These are phyloP conservation scores for Scortechinia acanthostroma DNA, from an alignment of 2,329 filamentous ascomycete genomes.

Conservation along the genomic window DNA sequence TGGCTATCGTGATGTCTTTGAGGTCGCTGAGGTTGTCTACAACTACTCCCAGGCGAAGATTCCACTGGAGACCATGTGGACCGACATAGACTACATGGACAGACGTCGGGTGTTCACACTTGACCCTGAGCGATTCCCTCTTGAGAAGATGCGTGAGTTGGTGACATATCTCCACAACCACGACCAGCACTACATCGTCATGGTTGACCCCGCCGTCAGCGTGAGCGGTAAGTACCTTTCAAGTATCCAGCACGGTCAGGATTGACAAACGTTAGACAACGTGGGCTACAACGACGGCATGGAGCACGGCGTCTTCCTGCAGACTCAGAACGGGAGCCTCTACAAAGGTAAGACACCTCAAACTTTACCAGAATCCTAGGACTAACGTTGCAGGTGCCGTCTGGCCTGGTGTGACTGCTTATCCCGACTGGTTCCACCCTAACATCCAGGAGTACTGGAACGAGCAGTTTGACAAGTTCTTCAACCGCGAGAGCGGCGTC, in stretches of 20 bases:
- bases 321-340: background rate
- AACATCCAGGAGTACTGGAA: slow-evolving; percentile 35
- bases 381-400: slow-evolving; percentile 32
- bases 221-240: slow-evolving; percentile 23
- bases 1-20: slow-evolving; percentile 56
- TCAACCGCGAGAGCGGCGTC: slow-evolving; percentile 5
- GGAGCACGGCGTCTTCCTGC: background rate
- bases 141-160: slow-evolving; percentile 55
- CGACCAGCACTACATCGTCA: slow-evolving; percentile 67
- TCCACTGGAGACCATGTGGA: slow-evolving; percentile 66
- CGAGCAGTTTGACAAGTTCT: slow-evolving; percentile 9
- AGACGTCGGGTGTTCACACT: slow-evolving; percentile 51
- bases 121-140: slow-evolving; percentile 56
- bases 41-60: slow-evolving; percentile 62
- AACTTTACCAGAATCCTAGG: background rate
- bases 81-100: slow-evolving; percentile 56
- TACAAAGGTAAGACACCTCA: background rate
- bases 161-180: slow-evolving; percentile 59
- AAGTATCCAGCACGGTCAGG: slow-evolving; percentile 32
- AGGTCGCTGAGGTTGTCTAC: slow-evolving; percentile 58
- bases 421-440: slow-evolving; percentile 52
- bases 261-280: slow-evolving; percentile 20
- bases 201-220: slow-evolving; percentile 64
- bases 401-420: slow-evolving; percentile 48
- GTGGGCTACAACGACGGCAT: background rate